Conservation (phyloP, 2,329 filamentous ascomycete species). For the Trichoderma simmonsii region DNA sequence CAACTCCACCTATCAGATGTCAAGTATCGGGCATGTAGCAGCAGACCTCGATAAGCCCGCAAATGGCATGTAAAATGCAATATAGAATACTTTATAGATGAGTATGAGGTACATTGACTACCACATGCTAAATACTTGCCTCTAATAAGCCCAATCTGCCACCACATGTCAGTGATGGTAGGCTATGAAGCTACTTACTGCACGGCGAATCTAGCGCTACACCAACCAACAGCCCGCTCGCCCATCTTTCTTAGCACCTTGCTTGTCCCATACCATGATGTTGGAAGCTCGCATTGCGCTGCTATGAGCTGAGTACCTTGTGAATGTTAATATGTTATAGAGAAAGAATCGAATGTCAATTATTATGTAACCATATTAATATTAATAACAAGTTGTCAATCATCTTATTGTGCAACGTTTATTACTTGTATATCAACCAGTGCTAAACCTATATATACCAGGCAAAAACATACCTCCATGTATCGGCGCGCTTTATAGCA, state of each 20-base stretch:
- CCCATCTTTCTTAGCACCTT: neutral
- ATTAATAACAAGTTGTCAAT: neutral
- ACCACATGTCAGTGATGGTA: neutral
- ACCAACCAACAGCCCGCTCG: neutral
- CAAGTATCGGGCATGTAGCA: neutral
- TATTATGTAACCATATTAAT: neutral
- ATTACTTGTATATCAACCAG: constrained; percentile 13
- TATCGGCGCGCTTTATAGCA: constrained; percentile 8
- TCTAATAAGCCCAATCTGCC: neutral
- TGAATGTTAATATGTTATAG: neutral
- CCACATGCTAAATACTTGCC: neutral
- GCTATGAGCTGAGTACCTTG: too few relatives aligned
- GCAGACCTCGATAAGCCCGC: neutral
- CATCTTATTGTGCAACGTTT: constrained; percentile 3
- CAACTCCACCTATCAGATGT: neutral
- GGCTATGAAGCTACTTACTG: neutral
- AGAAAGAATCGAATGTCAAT: neutral
- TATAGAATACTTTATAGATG: neutral
- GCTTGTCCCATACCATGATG: neutral
- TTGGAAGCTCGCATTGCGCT: too few relatives aligned
- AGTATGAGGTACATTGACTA: neutral
- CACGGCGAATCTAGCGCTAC: neutral
- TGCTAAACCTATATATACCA: constrained; percentile 13
- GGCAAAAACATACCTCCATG: constrained; percentile 5
- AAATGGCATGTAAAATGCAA: neutral